Evolutionary conservation across 176 grass and related monocot species (phyloP), one percentile per base, ranked within the genome.

Genomic region (Oryza officinalis): DNA sequence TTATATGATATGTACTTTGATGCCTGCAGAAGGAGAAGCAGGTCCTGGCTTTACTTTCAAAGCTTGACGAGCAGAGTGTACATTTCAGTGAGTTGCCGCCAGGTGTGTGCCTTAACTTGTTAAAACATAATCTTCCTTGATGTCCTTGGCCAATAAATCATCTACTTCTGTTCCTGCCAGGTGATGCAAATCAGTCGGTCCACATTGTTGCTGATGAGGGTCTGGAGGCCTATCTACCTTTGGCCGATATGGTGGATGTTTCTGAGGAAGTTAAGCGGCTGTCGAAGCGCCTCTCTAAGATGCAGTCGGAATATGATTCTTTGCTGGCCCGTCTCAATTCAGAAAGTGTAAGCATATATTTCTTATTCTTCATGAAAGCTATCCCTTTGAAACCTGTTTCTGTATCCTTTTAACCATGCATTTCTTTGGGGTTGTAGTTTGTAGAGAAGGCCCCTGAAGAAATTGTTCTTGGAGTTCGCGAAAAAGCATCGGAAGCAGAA

Each of bases 241-340:
- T 98, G 69, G 91, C 89, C 52, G 96, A 94, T 67, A 98, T 95
- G 96, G 96, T 98, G 38, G 93, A 95, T 69, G 88, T 97, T 57
- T 92, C 92, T 12, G 92, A 89, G 52, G 92, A 97, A 92, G 81
- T 97, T 61, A 84, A 98, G 44, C 85, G 93, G 70, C 83, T 98
- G 49, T 86, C 96, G 6, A 98, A 95, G 69, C 96, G 96, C 10
- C 96, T 98, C 17, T 83, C 89, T 20, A 98, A 98, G 85, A 95
- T 98, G 87, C 93, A 98, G 80, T 83, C 85, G 61, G 96, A 95
- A 79, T 98, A 98, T 86, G 93, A 94, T 43, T 80, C 89, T 83
- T 83, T 98, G 27, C 31, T 94, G 86, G 85, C 93, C 20, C 91
- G 93, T 25, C 91, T 98, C 27, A 95, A 87, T 85, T 89, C 96